A percentile compares a stretch with the other conserved stretches of the same genome.
Conservation (phyloP, 2,329 filamentous ascomycete genomes). For the Venturia effusa region DNA sequence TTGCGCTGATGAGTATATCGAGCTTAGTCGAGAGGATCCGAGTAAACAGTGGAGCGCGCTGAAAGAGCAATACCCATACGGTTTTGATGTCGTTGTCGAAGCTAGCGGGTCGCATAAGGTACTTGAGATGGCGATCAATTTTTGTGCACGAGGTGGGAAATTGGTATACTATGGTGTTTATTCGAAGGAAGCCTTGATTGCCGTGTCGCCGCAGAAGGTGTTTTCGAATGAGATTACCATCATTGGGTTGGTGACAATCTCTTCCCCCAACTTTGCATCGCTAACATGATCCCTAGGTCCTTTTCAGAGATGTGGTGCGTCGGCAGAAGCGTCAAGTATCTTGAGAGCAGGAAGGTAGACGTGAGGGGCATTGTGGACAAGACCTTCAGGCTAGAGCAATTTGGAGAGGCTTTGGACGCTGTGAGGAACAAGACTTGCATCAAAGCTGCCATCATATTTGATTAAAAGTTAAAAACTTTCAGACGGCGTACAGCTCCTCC, state of each 20-base stretch:
- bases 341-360: conserved; percentile 50
- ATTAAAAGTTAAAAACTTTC: too few species aligned
- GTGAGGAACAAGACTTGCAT: conserved; percentile 65
- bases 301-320: conserved; percentile 54
- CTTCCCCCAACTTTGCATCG: neutral
- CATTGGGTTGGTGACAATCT: conserved; percentile 35
- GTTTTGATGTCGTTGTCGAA: conserved; percentile 64
- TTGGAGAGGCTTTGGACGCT: conserved; percentile 56
- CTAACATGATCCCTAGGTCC: conserved; percentile 24
- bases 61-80: conserved; percentile 55
- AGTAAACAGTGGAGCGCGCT: conserved; percentile 50
- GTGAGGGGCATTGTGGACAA: conserved; percentile 63
- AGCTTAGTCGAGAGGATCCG: conserved; percentile 39
- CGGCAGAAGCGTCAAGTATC: conserved; percentile 23
- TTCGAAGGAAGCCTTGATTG: conserved; percentile 48
- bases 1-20: conserved; percentile 38
- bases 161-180: conserved; percentile 66
- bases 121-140: conserved; percentile 60
- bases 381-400: conserved; percentile 62
- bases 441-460: conserved; percentile 63
- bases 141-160: conserved; percentile 60
- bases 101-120: conserved; percentile 60
- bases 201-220: conserved; percentile 62
- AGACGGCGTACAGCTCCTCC: neutral
- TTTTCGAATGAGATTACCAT: conserved; percentile 60